Base-by-base conservation (phyloP, 2,329 filamentous ascomycete genomes). In the Fusarium sp. region DNA sequence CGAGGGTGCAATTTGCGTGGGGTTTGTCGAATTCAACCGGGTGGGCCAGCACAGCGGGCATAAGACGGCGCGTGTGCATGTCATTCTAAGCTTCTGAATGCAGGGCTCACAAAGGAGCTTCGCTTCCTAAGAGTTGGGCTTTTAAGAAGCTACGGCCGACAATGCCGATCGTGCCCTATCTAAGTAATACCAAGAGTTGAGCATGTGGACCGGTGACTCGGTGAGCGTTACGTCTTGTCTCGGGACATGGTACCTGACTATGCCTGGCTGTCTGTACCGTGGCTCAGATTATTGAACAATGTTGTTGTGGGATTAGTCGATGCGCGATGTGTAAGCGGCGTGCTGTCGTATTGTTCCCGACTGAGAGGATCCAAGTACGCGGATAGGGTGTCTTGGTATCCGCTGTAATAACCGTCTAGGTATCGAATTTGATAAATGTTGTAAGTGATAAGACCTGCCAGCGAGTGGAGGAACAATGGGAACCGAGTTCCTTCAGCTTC, bases 151-250 rank as follows among this genome's bases (percentile, higher is more conserved):
- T 56, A 38, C 42, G 55, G 52, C 40, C 31, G 38, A 67, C 43
- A 11, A 54, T 66, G 70, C 57, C 60, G 70, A 72, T 72, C 70
- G 54, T 72, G 38, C 38, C 70, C 67, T 50, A 47, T 55, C 52
- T 71, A 24, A 62, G 69, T 31, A 36, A 44, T 55, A 55, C 64
- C 54, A 70, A 60, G 52, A 65, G 46, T 62, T 43, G 36, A 43
- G 14, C 36, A 42, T 44, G 66, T 65, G 59, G 54, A 65, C 63
- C 59, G 57, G 67, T 70, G 62, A 72, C 65, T 65, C 57, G 52
- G 55, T 59, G 66, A 58, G 55, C 39, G 45, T 58, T 38, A 46
- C 33, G 46, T 45, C 44, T 56, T 44, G 62, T 64, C 59, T 58
- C 39, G 52, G 58, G 49, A 42, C 7, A 33, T 42, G 46, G 57